Evolutionary conservation across 192 early-diverging fungal species (phyloP).

Genomic region (Dispira simplex): DNA sequence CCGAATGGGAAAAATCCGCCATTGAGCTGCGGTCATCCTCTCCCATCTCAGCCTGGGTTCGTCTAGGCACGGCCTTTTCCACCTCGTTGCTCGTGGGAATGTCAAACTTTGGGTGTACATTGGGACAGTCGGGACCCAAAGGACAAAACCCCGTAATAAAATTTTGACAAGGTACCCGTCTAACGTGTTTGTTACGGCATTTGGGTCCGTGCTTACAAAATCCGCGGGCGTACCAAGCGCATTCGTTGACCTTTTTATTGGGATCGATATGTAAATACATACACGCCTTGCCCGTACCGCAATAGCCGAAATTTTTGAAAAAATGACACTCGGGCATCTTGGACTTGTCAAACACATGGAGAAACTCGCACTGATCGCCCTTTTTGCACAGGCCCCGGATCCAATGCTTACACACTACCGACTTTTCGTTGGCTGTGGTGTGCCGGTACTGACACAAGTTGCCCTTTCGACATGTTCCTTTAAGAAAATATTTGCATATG

Average conservation of each 20-base stretch:
- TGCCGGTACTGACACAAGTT: slow-evolving; percentile 57
- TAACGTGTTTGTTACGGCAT: slow-evolving; percentile 87
- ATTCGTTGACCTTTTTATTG: slow-evolving; percentile 78
- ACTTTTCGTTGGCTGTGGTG: slow-evolving; percentile 42
- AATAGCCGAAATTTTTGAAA: slow-evolving; percentile 73
- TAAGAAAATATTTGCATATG: slow-evolving; percentile 73
- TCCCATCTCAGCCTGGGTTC: background rate
- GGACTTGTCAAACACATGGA: slow-evolving; percentile 94
- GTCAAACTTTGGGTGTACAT: slow-evolving; percentile 49
- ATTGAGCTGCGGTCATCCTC: background rate
- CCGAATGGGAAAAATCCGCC: background rate
- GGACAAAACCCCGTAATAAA: slow-evolving; percentile 97
- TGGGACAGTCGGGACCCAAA: slow-evolving; percentile 72
- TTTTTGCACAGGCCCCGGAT: slow-evolving; percentile 94
- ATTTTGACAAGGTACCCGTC: slow-evolving; percentile 69
- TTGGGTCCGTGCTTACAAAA: slow-evolving; percentile 86
- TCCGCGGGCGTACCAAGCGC: slow-evolving; percentile 89
- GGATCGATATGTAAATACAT: slow-evolving; percentile 91
- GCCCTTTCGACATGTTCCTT: slow-evolving; percentile 73
- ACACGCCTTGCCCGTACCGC: slow-evolving; percentile 74
- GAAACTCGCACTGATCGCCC: slow-evolving; percentile 91
- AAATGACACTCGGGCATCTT: slow-evolving; percentile 99
- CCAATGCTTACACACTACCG: slow-evolving; percentile 98
- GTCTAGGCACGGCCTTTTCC: slow-evolving; percentile 6
- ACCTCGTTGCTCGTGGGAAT: slow-evolving; percentile 20